phyloP scores from a whole-genome alignment of 495 filamentous ascomycete genomes.

The Aspergillus baeticus region DNA sequence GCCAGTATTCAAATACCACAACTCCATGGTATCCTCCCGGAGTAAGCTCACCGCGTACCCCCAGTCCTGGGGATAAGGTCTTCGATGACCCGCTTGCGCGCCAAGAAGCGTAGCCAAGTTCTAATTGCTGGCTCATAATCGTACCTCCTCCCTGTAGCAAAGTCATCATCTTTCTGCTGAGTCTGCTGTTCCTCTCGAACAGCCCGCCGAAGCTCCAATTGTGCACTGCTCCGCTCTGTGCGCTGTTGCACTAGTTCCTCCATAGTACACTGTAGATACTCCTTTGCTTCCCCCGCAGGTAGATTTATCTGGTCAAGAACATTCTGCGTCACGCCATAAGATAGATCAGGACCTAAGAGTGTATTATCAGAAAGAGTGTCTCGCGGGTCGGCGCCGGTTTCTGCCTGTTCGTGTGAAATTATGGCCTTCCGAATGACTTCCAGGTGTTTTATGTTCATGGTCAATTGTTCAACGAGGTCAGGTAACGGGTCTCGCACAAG shows the following conservation, averaged over 20 bases:
- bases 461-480: slow-evolving; percentile 39
- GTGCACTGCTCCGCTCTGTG: slow-evolving; percentile 29
- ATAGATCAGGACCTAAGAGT: slow-evolving; percentile 33
- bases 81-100: slow-evolving; percentile 38
- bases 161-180: slow-evolving; percentile 41
- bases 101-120: slow-evolving; percentile 44
- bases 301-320: slow-evolving; percentile 31
- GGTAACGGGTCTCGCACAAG: slow-evolving; percentile 52
- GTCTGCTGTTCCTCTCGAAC: slow-evolving; percentile 45
- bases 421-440: slow-evolving; percentile 36
- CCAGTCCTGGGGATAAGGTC: slow-evolving; percentile 11
- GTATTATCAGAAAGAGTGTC: slow-evolving; percentile 17
- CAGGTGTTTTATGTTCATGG: slow-evolving; percentile 44
- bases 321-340: slow-evolving; percentile 32
- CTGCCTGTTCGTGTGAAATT: neutral
- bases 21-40: neutral
- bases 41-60: neutral
- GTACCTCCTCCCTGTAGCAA: slow-evolving; percentile 44
- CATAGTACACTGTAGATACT: slow-evolving; percentile 21
- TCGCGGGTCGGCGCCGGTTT: neutral
- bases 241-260: slow-evolving; percentile 28
- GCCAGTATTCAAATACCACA: neutral
- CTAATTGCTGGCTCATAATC: slow-evolving; percentile 49
- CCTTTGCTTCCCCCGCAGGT: slow-evolving; percentile 12
- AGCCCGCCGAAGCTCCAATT: slow-evolving; percentile 34